Evolutionary conservation across 768 basidiomycete species (phyloP), one percentile per base, ranked within the genome.

Genomic region (Pleurotus pulmonarius): DNA sequence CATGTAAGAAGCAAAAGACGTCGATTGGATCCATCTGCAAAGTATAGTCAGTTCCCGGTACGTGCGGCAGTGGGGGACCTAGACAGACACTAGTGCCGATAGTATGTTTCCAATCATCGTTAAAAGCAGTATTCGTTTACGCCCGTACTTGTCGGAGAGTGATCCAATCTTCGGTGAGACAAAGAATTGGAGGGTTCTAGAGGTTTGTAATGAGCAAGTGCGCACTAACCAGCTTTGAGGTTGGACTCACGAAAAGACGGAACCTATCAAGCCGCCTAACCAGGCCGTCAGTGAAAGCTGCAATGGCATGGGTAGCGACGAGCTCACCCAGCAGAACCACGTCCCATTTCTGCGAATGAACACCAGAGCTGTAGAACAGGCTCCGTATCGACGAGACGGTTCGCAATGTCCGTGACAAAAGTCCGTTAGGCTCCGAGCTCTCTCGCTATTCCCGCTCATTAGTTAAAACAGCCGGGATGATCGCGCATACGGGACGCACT

Each of bases 61-160:
- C 18, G 38, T 1, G 12, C 46, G n/a, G 16, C n/a, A 12, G 16
- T 29, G 52, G 15, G 54, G 48, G 15, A 48, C 25, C 22, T 26
- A 25, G 24, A 78, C 87, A 62, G 72, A 95, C 85, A 96, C 75
- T 15, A 89, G 61, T 1, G 93, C 94, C n/a, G 92, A 95, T 18
- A 92, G 69, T 11, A 98, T 84, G 68, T 99, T 99, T 20, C 96
- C 96, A 55, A 89, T 74, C 95, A 99, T 97, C 1, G 88, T 91
- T 26, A 85, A 65, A 41, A 99, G 76, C 1, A 99, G 80, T 16
- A 98, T 75, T 15, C 78, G 83, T 67, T 89, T 92, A 12, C 96
- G 85, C 0, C 96, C 96, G 75, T 92, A 91, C 65, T 82, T 85
- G 73, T 99, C 96, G 38, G 92, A 94, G 25, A 98, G 75, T 13